Evolutionary conservation across 371 early-diverging fungal genomes (phyloP), one percentile per base, ranked within the genome.

Genomic region (Mucor plumbeus): DNA sequence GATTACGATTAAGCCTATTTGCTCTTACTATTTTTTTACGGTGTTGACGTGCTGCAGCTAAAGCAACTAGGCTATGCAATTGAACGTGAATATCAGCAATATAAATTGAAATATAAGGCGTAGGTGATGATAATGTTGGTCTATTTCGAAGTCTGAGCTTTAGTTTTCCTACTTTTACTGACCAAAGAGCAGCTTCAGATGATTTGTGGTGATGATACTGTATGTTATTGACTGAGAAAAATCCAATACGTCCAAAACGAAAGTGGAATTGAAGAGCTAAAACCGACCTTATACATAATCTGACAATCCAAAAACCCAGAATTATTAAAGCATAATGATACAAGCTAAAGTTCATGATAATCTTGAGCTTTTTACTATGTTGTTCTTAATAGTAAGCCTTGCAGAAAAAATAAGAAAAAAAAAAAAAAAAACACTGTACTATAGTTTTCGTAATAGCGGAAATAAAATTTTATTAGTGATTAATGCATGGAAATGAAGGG

Each of bases 141-240:
- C 55, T 70, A 31, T 68, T 75, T 56, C 68, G 74, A 31, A 83
- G 35, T 35, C 84, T 71, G 31, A 77, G 34, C 38, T 83, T 83
- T 13, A 83, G 65, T 63, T 74, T 81, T n/a, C 80, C 84, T 33
- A 81, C 59, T n/a, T 69, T 59, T 40, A 81, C 47, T 14, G 75
- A 71, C 70, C 72, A 74, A 31, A 66, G 35, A 21, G 70, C 48
- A 36, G 38, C 21, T 70, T 65, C 69, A 40, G 62, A 63, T 15
- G 63, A 50, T 56, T 53, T 38, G 50, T 61, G 61, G 61, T 77
- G 79, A 63, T 77, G 75, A 47, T 83, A 83, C 5, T 62, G 73
- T 57, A 81, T 72, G 40, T 73, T 67, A 33, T 61, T 73, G 50
- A 83, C 71, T 19, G 84, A 83, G 48, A 81, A 74, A 63, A 83